Conservation (phyloP, 148 eudicot genomes). For the Vaccinium corymbosum region DNA sequence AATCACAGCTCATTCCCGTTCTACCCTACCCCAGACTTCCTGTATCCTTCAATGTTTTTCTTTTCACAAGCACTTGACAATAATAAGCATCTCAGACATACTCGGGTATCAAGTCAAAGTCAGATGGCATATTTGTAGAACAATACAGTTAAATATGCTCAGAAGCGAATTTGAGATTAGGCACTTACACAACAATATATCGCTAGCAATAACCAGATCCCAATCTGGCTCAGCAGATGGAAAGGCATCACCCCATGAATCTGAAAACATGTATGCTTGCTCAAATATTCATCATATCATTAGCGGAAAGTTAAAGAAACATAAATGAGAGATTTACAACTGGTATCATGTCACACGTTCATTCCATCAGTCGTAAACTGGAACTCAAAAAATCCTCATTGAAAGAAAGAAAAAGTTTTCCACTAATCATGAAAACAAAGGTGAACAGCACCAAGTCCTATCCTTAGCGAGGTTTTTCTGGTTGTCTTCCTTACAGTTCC, state of each 20-base stretch:
- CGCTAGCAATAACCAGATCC: conserved; percentile 93
- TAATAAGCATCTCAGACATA: background rate
- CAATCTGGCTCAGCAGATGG: conserved; percentile 56
- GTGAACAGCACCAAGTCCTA: conserved; percentile 7
- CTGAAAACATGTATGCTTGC: conserved; percentile 35
- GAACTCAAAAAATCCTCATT: background rate
- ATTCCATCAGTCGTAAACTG: background rate
- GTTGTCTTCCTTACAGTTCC: background rate
- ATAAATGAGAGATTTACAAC: background rate
- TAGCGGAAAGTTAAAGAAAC: background rate
- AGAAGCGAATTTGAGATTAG: conserved; percentile 10
- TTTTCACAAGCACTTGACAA: background rate
- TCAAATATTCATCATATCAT: conserved; percentile 1
- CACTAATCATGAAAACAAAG: background rate
- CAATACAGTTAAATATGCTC: background rate
- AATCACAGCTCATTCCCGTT: background rate
- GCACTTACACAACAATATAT: conserved; percentile 86
- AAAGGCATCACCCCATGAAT: conserved; percentile 91
- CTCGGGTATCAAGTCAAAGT: conserved; percentile 12
- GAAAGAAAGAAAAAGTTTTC: background rate
- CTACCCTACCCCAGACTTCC: background rate
- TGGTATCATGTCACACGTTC: conserved; percentile 11
- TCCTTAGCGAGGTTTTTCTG: background rate
- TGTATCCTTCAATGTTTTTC: background rate
- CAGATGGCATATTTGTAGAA: background rate